A percentile compares a stretch with the other conserved stretches of the same genome.
These are phyloP conservation scores for Amanita thiersii DNA, from an alignment of 768 basidiomycete genomes.

Conservation along the genomic window DNA sequence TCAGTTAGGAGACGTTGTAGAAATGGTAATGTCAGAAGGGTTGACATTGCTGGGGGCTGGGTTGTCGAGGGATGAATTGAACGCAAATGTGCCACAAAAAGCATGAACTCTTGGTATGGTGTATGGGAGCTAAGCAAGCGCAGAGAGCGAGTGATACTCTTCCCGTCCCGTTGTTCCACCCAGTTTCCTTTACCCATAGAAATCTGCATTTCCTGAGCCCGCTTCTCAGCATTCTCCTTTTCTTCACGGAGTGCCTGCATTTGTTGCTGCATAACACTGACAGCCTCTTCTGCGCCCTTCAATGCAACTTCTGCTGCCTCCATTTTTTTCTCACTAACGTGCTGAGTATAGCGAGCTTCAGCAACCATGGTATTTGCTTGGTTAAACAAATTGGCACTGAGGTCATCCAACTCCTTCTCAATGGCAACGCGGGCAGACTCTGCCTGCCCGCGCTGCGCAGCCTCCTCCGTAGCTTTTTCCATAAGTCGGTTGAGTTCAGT, in stretches of 20 bases:
- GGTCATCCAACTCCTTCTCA: slow-evolving; percentile 91
- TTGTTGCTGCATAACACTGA: slow-evolving; percentile 75
- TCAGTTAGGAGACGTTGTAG: slow-evolving; percentile 67
- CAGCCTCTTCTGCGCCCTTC: slow-evolving; percentile 79
- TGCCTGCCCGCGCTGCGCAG: slow-evolving; percentile 83
- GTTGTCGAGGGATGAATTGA: slow-evolving; percentile 53
- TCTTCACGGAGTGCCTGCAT: slow-evolving; percentile 70
- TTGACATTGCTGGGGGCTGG: slow-evolving; percentile 58
- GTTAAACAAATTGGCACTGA: slow-evolving; percentile 82
- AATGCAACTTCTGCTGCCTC: slow-evolving; percentile 71
- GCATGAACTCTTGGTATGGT: slow-evolving; percentile 74
- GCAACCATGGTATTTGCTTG: slow-evolving; percentile 99
- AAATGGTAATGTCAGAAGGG: slow-evolving; percentile 74
- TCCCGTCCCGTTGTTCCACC: slow-evolving; percentile 33
- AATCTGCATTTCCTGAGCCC: slow-evolving; percentile 38
- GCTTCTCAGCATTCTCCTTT: slow-evolving; percentile 52
- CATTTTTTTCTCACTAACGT: slow-evolving; percentile 64
- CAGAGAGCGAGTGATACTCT: slow-evolving; percentile 21
- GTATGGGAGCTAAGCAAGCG: slow-evolving; percentile 59
- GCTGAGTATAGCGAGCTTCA: slow-evolving; percentile 67
- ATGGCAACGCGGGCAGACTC: slow-evolving; percentile 77
- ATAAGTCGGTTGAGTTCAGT: slow-evolving; percentile 88
- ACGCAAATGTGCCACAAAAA: slow-evolving; percentile 73
- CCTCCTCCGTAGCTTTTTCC: slow-evolving; percentile 93
- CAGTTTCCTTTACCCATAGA: slow-evolving; percentile 67